Conservation (phyloP, 2,329 filamentous ascomycete species). For the Biscogniauxia sp. region DNA sequence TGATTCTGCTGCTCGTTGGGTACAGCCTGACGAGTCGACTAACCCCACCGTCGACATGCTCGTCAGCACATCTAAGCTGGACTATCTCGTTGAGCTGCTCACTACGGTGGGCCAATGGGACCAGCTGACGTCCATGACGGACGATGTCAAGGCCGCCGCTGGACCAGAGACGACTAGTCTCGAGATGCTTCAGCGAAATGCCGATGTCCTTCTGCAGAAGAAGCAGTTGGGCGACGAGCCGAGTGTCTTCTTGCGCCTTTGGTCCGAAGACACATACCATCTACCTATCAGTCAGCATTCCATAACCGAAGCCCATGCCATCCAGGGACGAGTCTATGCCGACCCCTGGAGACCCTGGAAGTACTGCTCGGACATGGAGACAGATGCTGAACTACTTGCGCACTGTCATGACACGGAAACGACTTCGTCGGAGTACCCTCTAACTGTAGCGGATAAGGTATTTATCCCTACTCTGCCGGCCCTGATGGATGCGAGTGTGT, state of each 20-base stretch:
- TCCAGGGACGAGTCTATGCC: not conserved
- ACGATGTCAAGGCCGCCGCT: not conserved
- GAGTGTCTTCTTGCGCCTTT: conserved; percentile 1
- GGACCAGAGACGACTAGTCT: not conserved
- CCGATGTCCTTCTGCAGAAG: not conserved
- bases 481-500: not conserved
- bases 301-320: not conserved
- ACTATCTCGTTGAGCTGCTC: not conserved
- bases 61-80: not conserved
- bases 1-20: not conserved
- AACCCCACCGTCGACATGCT: not conserved
- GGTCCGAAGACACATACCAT: not conserved
- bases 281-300: not conserved
- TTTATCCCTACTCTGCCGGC: not conserved
- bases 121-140: not conserved
- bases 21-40: not conserved
- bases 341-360: not conserved
- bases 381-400: too few species aligned
- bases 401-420: not conserved
- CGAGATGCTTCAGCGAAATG: not conserved
- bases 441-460: not conserved
- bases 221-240: not conserved
- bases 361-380: not conserved
- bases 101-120: not conserved
- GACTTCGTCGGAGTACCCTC: not conserved